Evolutionary conservation across 441 rosid genomes (phyloP).

Genomic region (Hypseocharis bilobata): DNA sequence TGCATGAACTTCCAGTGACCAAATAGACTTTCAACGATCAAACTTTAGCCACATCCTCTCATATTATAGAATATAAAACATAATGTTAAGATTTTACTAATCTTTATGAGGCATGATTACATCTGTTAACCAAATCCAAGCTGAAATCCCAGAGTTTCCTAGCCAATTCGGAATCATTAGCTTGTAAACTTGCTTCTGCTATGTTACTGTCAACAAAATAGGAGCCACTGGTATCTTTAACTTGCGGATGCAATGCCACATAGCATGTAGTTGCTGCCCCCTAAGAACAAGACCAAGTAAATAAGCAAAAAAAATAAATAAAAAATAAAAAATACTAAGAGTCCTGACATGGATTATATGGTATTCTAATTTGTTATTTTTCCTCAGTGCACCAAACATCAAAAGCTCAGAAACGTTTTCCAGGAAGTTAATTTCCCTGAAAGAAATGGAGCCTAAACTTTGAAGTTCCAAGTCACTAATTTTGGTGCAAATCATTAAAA

Average conservation of each 20-base stretch:
- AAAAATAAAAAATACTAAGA: background rate
- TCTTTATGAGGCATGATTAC: background rate
- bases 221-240: conserved; percentile 29
- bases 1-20: no score
- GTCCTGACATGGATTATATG: background rate
- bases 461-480: no score
- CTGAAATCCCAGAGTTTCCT: conserved; percentile 40
- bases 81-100: no score
- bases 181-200: conserved; percentile 29
- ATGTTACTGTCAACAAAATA: conserved; percentile 35
- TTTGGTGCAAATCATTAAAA: background rate
- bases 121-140: conserved; percentile 21
- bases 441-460: no score
- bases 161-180: conserved; percentile 27
- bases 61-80: no score
- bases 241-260: conserved; percentile 45
- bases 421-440: background rate
- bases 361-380: background rate
- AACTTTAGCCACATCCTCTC: no score
- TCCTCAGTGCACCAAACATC: no score
- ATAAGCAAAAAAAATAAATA: background rate
- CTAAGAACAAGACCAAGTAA: conserved; percentile 17
- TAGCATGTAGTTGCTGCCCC: conserved; percentile 47
- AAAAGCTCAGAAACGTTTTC: no score
- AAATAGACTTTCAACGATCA: no score